These are phyloP conservation scores for Meripilus lineatus DNA, from an alignment of 1,284 basidiomycete species.

Conservation along the genomic window DNA sequence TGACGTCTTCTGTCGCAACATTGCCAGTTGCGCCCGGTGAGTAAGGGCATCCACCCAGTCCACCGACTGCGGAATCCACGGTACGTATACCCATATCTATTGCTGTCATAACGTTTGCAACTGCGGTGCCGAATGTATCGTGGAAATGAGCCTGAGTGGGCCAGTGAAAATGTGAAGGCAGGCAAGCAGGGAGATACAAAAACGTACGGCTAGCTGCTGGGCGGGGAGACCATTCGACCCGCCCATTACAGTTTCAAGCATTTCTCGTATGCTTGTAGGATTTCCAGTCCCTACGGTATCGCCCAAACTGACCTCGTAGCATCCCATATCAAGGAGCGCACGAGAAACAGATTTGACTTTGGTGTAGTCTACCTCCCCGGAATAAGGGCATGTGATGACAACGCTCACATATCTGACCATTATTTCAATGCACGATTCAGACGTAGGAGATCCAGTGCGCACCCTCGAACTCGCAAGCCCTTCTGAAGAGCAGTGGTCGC, in stretches of 20 bases:
- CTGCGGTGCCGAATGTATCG: slow-evolving; percentile 86
- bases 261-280: slow-evolving; percentile 58
- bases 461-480: slow-evolving; percentile 66
- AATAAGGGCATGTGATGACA: slow-evolving; percentile 83
- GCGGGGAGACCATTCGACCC: slow-evolving; percentile 43
- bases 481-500: slow-evolving; percentile 52
- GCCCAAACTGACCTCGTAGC: slow-evolving; percentile 89
- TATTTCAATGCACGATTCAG: background rate
- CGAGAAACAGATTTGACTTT: slow-evolving; percentile 69
- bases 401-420: slow-evolving; percentile 78
- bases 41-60: slow-evolving; percentile 93
- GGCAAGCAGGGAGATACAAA: slow-evolving; percentile 6
- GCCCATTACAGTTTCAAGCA: slow-evolving; percentile 70
- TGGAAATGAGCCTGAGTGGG: slow-evolving; percentile 47
- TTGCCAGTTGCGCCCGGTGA: slow-evolving; percentile 95
- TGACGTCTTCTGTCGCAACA: slow-evolving; percentile 85
- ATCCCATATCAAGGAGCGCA: slow-evolving; percentile 83
- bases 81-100: slow-evolving; percentile 63
- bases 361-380: slow-evolving; percentile 68
- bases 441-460: slow-evolving; percentile 1
- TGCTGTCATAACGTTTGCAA: slow-evolving; percentile 67
- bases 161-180: background rate
- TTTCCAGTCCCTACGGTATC: slow-evolving; percentile 91
- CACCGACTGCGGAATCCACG: slow-evolving; percentile 75
- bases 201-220: slow-evolving; percentile 64